phyloP scores from a whole-genome alignment of 78 protist species.

The Dictyostelium citrinum region DNA sequence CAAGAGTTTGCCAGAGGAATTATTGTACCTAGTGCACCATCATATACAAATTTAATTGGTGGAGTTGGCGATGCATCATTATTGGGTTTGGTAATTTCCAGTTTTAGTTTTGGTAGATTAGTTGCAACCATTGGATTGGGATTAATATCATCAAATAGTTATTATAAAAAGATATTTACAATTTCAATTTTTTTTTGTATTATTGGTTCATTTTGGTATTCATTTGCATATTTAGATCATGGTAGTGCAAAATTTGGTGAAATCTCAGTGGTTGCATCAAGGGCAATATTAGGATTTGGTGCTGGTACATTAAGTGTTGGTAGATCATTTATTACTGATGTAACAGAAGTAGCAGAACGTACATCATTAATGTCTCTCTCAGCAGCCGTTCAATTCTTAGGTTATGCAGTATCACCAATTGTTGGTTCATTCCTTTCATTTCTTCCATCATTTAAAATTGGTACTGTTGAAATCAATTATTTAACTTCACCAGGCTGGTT shows the following conservation, averaged over 20 bases:
- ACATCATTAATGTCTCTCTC: conserved; percentile 14
- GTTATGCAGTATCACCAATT: conserved; percentile 39
- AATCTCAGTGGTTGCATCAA: background rate
- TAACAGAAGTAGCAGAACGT: conserved; percentile 5
- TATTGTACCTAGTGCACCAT: background rate
- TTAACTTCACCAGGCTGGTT: conserved; percentile 26
- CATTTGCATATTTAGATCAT: background rate
- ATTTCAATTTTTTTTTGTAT: background rate
- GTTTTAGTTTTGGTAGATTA: conserved; percentile 23
- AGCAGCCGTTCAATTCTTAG: conserved; percentile 34
- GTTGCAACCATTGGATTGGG: conserved; percentile 4
- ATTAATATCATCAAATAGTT: background rate
- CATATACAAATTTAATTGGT: background rate
- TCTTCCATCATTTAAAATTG: conserved; percentile 4
- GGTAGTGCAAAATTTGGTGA: background rate
- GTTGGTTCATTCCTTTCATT: conserved; percentile 29
- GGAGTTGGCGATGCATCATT: conserved; percentile 1
- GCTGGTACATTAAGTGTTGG: conserved; percentile 59
- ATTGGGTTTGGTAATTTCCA: background rate
- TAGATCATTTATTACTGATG: conserved; percentile 29
- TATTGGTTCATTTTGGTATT: conserved; percentile 1
- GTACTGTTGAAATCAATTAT: background rate
- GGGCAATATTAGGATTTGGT: conserved; percentile 21
- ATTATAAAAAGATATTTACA: conserved; percentile 1
- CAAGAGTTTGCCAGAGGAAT: conserved; percentile 7